Evolutionary conservation across 805 yeast species (phyloP), one percentile per base, ranked within the genome.

Genomic region (Monosporozyma aquatica): DNA sequence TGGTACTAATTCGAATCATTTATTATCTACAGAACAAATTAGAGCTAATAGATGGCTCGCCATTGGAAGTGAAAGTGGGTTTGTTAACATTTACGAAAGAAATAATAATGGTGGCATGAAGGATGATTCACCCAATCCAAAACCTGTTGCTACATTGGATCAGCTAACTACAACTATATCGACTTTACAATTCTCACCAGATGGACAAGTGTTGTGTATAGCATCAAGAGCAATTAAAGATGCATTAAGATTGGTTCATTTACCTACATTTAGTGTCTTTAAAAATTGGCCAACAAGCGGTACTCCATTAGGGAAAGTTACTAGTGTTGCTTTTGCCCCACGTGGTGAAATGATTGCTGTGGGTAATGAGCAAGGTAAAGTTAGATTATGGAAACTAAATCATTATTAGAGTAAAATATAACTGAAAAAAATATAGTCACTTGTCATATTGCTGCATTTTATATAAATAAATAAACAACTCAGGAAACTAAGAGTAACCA

Each of bases 201-300:
- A 92, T 60, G 97, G 96, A 1, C 98, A 92, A 62, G 64, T 92
- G 14, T 66, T 92, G 48, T 82, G 87, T 53, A 73, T 89, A 48
- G 90, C 96, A 0, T 83, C 95, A 7, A 72, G 94, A 53, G 87
- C 82, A 5, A 78, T 80, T 66, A 78, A 81, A 53, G 97, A 92
- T 62, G 85, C 96, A 3, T 68, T 92, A 47, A 75, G 89, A 55
- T 61, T 92, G 49, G 89, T 87, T 10, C 97, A 92, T 59, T 64
- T 90, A 44, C 95, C 97, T 18, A 74, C 84, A 21, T 86, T 90
- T 49, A 75, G 85, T 15, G 95, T 86, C 6, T 92, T 80, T 65
- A 71, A 80, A 38, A 92, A 92, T 68, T 92, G 98, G 98, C 99
- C 99, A 14, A 92, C 97, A 2, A 80, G 90, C 41, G 87, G 87